Conservation (phyloP, 352 stramenopile species). For the Pythium aquatile region DNA sequence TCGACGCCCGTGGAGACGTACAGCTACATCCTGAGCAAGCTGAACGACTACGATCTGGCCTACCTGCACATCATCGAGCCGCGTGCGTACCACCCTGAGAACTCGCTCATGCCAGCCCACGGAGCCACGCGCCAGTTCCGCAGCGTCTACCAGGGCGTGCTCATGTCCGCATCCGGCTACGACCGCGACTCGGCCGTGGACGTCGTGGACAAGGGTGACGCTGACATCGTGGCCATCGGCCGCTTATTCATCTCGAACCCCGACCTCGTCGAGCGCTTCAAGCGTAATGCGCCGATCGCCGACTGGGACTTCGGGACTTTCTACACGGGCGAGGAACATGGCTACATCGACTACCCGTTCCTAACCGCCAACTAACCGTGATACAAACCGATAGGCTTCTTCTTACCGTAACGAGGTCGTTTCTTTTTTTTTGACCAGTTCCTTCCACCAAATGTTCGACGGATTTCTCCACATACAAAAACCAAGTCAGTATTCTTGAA, state of each 20-base stretch:
- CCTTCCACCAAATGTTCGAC: constrained; percentile 10
- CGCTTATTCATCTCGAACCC: constrained; percentile 51
- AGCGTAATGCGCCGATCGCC: constrained; percentile 26
- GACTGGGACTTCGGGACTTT: constrained; percentile 46
- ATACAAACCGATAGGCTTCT: constrained; percentile 2
- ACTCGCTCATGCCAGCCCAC: constrained; percentile 35
- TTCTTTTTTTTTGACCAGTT: constrained; percentile 2
- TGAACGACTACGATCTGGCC: constrained; percentile 57
- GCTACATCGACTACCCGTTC: constrained; percentile 58
- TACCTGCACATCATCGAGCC: constrained; percentile 69
- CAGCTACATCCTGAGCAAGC: constrained; percentile 45
- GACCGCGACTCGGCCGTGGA: constrained; percentile 24
- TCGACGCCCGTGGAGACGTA: constrained; percentile 50
- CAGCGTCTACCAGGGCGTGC: constrained; percentile 32
- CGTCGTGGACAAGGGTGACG: constrained; percentile 27
- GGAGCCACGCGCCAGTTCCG: constrained; percentile 29
- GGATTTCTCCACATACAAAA: background rate
- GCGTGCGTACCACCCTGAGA: constrained; percentile 40
- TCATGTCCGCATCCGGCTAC: constrained; percentile 30
- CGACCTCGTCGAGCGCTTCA: constrained; percentile 36
- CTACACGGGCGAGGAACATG: constrained; percentile 42
- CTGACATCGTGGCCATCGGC: constrained; percentile 40
- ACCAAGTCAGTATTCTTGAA: constrained; percentile 24
- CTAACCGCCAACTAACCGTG: constrained; percentile 18
- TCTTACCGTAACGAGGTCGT: background rate